phyloP scores from a whole-genome alignment of 2,329 filamentous ascomycete genomes.

The Teratosphaeria nubilosa region DNA sequence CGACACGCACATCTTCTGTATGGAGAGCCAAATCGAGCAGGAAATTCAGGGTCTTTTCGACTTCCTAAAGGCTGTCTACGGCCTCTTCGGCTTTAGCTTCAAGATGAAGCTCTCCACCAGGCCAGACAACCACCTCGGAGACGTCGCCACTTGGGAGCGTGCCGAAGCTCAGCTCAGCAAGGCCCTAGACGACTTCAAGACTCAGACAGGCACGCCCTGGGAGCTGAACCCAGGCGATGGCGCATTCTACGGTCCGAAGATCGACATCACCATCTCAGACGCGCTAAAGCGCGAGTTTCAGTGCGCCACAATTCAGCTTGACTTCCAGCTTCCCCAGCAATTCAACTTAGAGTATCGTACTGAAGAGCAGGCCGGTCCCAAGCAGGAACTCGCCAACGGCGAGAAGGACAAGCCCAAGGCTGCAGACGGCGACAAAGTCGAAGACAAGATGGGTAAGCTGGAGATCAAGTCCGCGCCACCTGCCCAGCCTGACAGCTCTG shows the following conservation, averaged over 20 bases:
- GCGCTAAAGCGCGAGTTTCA: conserved; percentile 76
- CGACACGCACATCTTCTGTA: conserved; percentile 93
- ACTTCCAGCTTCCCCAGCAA: conserved; percentile 76
- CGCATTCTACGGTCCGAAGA: conserved; percentile 97
- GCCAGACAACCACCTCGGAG: conserved; percentile 78
- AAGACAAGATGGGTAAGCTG: conserved; percentile 16
- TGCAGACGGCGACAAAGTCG: conserved; percentile 28
- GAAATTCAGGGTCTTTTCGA: conserved; percentile 81
- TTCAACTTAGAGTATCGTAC: conserved; percentile 84
- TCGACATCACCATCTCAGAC: conserved; percentile 90
- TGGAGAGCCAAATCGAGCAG: conserved; percentile 62
- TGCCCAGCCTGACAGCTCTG: conserved; percentile 18
- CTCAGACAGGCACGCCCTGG: conserved; percentile 58
- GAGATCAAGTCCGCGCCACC: conserved; percentile 24
- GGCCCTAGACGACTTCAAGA: conserved; percentile 68
- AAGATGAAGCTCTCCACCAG: conserved; percentile 91
- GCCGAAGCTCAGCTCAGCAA: conserved; percentile 73
- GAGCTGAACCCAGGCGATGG: conserved; percentile 89
- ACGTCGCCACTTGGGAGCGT: conserved; percentile 76
- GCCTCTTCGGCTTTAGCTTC: conserved; percentile 79
- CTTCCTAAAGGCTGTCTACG: conserved; percentile 71
- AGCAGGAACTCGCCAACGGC: conserved; percentile 7
- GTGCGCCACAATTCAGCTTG: conserved; percentile 88
- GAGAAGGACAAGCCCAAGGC: conserved; percentile 19
- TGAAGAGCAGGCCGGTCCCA: conserved; percentile 48